Base-by-base conservation (phyloP, 805 yeast species). In the Wickerhamomyces ciferrii region DNA sequence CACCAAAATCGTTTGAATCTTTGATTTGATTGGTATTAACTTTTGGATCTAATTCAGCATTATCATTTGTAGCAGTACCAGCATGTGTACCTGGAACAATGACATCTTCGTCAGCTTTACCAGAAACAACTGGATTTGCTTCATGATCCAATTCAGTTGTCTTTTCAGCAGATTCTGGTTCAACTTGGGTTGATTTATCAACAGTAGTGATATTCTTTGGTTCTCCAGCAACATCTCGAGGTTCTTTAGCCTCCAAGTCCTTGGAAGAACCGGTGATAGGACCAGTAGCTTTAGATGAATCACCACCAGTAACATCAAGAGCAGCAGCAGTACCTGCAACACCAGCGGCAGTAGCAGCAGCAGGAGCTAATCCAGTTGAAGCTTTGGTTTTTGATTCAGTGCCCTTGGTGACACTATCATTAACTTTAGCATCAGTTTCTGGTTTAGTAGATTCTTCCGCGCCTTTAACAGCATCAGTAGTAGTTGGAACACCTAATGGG, bases 291-390 rank as follows among this genome's bases (percentile, higher is more conserved):
- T n/a, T n/a, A n/a, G n/a, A n/a, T n/a, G n/a, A n/a, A n/a, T n/a
- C n/a, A 37, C 35, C 17, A 35, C 21, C 46, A 24, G 46, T 39
- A 8, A 39, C 47, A 23, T 15, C 40, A 20, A 32, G 35, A 23
- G 35, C 23, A 24, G 37, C 43, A 32, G 31, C 20, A n/a, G 44
- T 36, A 23, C 48, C 41, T 15, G 45, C 13, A 18, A 29, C 40
- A 20, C 44, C 49, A 17, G 45, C 45, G 31, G 18, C 42, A 39
- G 29, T 42, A 24, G 42, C 47, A 17, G 27, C 47, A 37, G 39
- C 32, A 35, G 46, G 43, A 42, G 46, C 29, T 34, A 46, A 6
- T 19, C 25, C 40, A 13, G 34, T n/a, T 4, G 18, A 15, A 17
- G 36, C 18, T n/a, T 32, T 32, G 5, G 14, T 29, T 5, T 32